phyloP scores from a whole-genome alignment of 1,139 yeast species.

The Saccharomyces hybrid region DNA sequence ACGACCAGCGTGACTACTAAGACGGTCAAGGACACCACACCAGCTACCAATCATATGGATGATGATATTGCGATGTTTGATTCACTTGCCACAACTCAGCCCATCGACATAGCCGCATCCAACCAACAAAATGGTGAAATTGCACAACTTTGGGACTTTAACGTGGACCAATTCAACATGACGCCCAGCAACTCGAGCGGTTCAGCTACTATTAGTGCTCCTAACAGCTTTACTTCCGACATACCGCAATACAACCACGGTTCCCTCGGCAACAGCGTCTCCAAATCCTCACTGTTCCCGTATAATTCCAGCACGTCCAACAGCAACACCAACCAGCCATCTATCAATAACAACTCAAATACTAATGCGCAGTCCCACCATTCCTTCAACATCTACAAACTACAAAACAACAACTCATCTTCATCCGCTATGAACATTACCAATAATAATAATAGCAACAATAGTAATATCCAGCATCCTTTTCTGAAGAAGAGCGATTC shows the following conservation, averaged over 20 bases:
- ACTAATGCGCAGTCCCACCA: background rate
- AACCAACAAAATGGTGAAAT: slow-evolving; percentile 34
- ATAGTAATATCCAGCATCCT: slow-evolving; percentile 2
- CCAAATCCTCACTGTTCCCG: background rate
- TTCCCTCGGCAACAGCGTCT: background rate
- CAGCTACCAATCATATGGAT: background rate
- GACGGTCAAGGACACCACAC: background rate
- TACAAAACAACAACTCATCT: background rate
- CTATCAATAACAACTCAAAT: background rate
- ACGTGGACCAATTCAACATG: slow-evolving; percentile 30
- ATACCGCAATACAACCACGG: slow-evolving; percentile 5
- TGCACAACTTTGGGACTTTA: slow-evolving; percentile 33
- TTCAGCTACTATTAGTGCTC: slow-evolving; percentile 33
- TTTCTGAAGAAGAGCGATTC: slow-evolving; percentile 4
- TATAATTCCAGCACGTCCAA: background rate
- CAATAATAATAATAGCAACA: background rate
- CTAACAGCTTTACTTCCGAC: slow-evolving; percentile 29
- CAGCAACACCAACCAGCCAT: background rate
- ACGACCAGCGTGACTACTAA: background rate
- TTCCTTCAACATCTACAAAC: background rate
- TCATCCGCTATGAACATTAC: background rate
- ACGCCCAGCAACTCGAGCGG: slow-evolving; percentile 31
- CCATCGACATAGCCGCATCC: slow-evolving; percentile 7
- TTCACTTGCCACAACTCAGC: slow-evolving; percentile 4
- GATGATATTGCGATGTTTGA: background rate